Evolutionary conservation across 345 rosid genomes (phyloP).

Genomic region (Combretum micranthum): DNA sequence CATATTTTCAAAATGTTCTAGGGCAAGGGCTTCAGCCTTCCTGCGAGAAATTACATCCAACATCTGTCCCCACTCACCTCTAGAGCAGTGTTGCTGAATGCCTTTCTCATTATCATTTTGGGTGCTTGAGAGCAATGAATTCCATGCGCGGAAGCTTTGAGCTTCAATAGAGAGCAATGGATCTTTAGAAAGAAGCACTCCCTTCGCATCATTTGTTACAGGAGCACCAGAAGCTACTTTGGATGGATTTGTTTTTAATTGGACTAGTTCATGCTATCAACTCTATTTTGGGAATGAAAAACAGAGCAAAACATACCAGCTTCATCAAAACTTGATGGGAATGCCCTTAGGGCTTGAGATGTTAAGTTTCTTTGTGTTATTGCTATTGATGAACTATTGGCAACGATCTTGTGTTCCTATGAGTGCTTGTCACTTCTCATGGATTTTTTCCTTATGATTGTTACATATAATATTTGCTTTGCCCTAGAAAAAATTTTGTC

Average conservation of each 20-base stretch:
- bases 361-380: too few species aligned
- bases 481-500: too few species aligned
- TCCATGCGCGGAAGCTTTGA: conserved; percentile 67
- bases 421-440: too few species aligned
- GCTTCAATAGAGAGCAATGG: conserved; percentile 89
- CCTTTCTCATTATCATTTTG: conserved; percentile 36
- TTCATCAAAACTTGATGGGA: too few species aligned
- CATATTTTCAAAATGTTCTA: conserved; percentile 91
- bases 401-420: too few species aligned
- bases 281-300: too few species aligned
- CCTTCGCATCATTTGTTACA: conserved; percentile 32
- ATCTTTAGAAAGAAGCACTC: conserved; percentile 55
- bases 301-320: too few species aligned
- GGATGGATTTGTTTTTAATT: conserved; percentile 50
- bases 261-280: conserved; percentile 98
- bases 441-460: too few species aligned
- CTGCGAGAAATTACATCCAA: conserved; percentile 74
- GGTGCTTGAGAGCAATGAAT: conserved; percentile 44
- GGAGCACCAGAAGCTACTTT: conserved; percentile 23
- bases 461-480: too few species aligned
- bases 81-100: conserved; percentile 35
- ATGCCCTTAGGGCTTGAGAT: too few species aligned
- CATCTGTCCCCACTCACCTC: conserved; percentile 77
- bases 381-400: too few species aligned
- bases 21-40: conserved; percentile 85